Conservation (phyloP, 345 rosid species). For the Atalantia buxifolia region DNA sequence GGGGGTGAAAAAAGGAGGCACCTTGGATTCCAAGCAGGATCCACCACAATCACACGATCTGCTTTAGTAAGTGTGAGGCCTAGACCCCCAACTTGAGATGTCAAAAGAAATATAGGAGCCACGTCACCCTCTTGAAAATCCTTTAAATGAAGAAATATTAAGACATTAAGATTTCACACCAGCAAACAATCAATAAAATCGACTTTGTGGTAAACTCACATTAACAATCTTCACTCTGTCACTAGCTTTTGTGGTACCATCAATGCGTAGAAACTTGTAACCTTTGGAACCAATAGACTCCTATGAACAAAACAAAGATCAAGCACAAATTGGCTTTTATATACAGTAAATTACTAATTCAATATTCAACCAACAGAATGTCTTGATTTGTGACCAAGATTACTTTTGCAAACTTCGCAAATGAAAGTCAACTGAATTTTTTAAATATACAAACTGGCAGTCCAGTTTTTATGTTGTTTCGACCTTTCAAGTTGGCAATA, state of each 20-base stretch:
- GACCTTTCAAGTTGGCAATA: not conserved
- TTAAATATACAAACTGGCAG: not conserved
- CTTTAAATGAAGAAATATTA: slow-evolving; percentile 37
- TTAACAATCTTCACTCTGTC: slow-evolving; percentile 83
- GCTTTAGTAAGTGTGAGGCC: slow-evolving; percentile 98
- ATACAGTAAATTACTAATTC: not conserved
- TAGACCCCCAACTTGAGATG: slow-evolving; percentile 98
- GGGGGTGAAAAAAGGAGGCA: slow-evolving; percentile 9
- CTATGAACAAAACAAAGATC: slow-evolving; percentile 32
- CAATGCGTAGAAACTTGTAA: slow-evolving; percentile 77
- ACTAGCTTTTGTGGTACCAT: slow-evolving; percentile 84
- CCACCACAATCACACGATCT: slow-evolving; percentile 96
- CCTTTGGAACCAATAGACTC: slow-evolving; percentile 65
- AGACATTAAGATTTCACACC: not conserved
- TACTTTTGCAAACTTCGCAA: not conserved
- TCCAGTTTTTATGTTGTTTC: not conserved
- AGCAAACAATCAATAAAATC: not conserved
- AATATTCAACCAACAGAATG: not conserved
- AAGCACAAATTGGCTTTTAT: not conserved
- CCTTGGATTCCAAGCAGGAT: slow-evolving; percentile 99
- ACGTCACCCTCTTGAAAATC: slow-evolving; percentile 77
- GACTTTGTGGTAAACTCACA: slow-evolving; percentile 37
- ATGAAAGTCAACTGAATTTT: not conserved
- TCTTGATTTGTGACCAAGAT: not conserved
- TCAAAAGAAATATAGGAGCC: slow-evolving; percentile 89